These are phyloP conservation scores for Vitis cinerea DNA, from an alignment of 164 flowering plant genomes.

Conservation along the genomic window DNA sequence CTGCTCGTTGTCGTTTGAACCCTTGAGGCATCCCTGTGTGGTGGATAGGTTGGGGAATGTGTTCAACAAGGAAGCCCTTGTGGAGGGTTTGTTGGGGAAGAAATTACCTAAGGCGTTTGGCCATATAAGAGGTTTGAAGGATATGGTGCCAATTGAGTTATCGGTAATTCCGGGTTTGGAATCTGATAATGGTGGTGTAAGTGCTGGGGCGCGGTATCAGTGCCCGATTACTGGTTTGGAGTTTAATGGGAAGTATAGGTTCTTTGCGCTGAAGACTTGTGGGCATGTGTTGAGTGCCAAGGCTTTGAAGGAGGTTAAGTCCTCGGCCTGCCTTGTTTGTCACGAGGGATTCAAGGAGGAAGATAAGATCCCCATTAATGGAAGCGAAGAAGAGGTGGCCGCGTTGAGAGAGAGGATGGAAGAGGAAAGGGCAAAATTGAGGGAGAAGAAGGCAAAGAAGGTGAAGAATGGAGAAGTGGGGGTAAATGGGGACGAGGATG, in stretches of 20 bases:
- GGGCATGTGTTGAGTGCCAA: slow-evolving; percentile 98
- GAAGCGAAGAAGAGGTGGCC: slow-evolving; percentile 74
- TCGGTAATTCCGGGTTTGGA: slow-evolving; percentile 44
- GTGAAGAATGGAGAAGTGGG: slow-evolving; percentile 39
- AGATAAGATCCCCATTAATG: slow-evolving; percentile 85
- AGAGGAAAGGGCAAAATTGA: slow-evolving; percentile 53
- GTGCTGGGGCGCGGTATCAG: slow-evolving; percentile 51
- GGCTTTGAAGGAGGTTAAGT: slow-evolving; percentile 89
- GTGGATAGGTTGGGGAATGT: slow-evolving; percentile 73
- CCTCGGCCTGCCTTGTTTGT: slow-evolving; percentile 72
- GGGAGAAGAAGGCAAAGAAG: slow-evolving; percentile 64
- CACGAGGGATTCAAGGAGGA: slow-evolving; percentile 59
- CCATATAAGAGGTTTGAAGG: slow-evolving; percentile 83
- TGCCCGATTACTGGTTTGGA: slow-evolving; percentile 85
- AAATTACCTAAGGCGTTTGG: slow-evolving; percentile 70
- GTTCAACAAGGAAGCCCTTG: slow-evolving; percentile 83
- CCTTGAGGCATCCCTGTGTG: slow-evolving; percentile 75
- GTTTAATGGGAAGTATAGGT: slow-evolving; percentile 86
- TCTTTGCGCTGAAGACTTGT: slow-evolving; percentile 64
- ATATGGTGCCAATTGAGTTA: slow-evolving; percentile 66
- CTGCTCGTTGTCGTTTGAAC: slow-evolving; percentile 76
- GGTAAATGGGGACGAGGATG: slow-evolving; percentile 19
- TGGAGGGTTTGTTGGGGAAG: slow-evolving; percentile 72
- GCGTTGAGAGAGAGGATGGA: slow-evolving; percentile 73
- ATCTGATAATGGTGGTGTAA: slow-evolving; percentile 10